Evolutionary conservation across 208 protist genomes (phyloP).

Genomic region (Zelonia costaricensis): DNA sequence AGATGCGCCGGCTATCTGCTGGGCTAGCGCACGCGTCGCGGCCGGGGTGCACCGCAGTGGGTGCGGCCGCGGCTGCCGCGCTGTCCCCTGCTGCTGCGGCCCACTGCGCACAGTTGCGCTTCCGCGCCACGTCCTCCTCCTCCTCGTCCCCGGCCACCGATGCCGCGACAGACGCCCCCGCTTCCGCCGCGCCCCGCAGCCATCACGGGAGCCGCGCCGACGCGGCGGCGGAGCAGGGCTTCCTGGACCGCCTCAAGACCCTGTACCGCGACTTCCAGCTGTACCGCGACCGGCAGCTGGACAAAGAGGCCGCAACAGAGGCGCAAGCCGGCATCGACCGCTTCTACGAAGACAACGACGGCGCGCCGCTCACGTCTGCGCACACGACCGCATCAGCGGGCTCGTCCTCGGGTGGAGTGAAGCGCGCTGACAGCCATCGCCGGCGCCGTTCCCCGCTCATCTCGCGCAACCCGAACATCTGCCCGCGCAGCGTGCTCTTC

Average conservation of each 20-base stretch:
- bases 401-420: not conserved
- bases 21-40: too few species aligned
- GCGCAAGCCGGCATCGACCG: conserved; percentile 5
- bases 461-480: conserved; percentile 44
- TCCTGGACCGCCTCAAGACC: conserved; percentile 27
- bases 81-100: too few species aligned
- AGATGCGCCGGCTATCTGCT: too few species aligned
- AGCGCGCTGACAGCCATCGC: not conserved
- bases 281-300: conserved; percentile 46
- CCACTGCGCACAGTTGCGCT: too few species aligned
- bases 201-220: not conserved
- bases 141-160: too few species aligned
- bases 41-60: too few species aligned
- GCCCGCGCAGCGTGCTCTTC: conserved; percentile 81
- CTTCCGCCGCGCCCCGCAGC: not conserved
- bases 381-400: too few species aligned
- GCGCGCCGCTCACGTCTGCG: not conserved
- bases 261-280: conserved; percentile 54
- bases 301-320: conserved; percentile 22
- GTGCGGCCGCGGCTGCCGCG: too few species aligned
- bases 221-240: conserved; percentile 5
- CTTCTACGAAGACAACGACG: conserved; percentile 5
- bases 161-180: not conserved
- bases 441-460: conserved; percentile 26
- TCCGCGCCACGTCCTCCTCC: too few species aligned